A percentile compares a stretch with the other conserved stretches of the same genome.
These are phyloP conservation scores for Blechomonas ayalai DNA, from an alignment of 208 protist genomes.

Conservation along the genomic window DNA sequence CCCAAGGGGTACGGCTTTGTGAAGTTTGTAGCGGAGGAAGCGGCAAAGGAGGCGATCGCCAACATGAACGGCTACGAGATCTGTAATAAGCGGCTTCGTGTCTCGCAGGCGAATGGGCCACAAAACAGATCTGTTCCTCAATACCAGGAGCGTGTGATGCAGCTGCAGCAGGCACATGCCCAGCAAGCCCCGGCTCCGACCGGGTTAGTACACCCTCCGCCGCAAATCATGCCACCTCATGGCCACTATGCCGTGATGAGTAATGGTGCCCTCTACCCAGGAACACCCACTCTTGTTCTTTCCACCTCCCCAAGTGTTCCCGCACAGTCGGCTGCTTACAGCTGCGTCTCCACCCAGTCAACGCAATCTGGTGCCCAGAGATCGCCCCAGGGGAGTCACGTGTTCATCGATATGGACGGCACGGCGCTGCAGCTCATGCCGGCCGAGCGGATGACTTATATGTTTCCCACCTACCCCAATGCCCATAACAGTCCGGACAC, in stretches of 20 bases:
- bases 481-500: background rate
- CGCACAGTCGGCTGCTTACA: background rate
- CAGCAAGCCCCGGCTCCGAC: background rate
- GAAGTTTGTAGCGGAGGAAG: constrained; percentile 41
- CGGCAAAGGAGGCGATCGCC: constrained; percentile 36
- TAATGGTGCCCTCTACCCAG: constrained; percentile 14
- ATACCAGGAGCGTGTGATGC: constrained; percentile 11
- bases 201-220: constrained; percentile 1
- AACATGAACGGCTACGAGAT: constrained; percentile 62
- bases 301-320: background rate
- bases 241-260: constrained; percentile 1
- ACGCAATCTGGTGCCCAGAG: background rate
- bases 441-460: background rate
- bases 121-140: constrained; percentile 15
- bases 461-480: constrained; percentile 11
- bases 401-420: constrained; percentile 15
- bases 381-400: background rate
- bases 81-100: constrained; percentile 53
- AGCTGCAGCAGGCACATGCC: constrained; percentile 10
- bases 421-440: constrained; percentile 18
- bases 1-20: constrained; percentile 78
- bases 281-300: background rate
- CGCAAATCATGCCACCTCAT: constrained; percentile 12
- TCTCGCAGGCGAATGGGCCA: constrained; percentile 39
- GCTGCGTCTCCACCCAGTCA: background rate